Conservation (phyloP, 202 grass and related monocot species). For the Brachypodium distachyon region DNA sequence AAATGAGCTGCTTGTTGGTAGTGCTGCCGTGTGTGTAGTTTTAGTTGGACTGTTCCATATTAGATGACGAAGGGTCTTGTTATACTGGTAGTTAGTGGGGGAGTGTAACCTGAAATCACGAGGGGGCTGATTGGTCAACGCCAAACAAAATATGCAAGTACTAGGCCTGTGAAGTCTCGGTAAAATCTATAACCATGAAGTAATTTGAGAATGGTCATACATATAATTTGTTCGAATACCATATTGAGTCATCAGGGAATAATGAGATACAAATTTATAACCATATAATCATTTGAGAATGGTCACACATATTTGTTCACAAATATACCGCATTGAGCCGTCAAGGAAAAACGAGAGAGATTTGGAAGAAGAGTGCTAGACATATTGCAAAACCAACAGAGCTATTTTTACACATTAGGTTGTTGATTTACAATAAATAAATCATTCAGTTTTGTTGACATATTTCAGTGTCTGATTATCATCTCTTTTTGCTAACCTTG, state of each 20-base stretch:
- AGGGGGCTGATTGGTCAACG: background rate
- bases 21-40: background rate
- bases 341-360: too few relatives aligned
- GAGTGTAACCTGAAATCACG: background rate
- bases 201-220: background rate
- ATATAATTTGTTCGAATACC: background rate
- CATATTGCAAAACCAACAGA: background rate
- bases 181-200: background rate
- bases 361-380: too few relatives aligned
- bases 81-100: background rate
- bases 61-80: background rate
- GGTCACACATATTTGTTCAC: too few relatives aligned
- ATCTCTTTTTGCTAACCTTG: background rate
- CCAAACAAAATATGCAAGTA: background rate
- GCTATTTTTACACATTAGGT: background rate
- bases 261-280: too few relatives aligned
- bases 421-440: background rate
- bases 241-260: background rate
- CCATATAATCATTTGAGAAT: too few relatives aligned
- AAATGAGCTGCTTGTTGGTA: background rate
- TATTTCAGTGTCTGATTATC: background rate
- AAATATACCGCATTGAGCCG: too few relatives aligned
- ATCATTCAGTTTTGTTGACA: background rate
- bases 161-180: background rate
- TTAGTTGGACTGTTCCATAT: background rate